phyloP scores from a whole-genome alignment of 306 rosid genomes.

The Purshia tridentata region DNA sequence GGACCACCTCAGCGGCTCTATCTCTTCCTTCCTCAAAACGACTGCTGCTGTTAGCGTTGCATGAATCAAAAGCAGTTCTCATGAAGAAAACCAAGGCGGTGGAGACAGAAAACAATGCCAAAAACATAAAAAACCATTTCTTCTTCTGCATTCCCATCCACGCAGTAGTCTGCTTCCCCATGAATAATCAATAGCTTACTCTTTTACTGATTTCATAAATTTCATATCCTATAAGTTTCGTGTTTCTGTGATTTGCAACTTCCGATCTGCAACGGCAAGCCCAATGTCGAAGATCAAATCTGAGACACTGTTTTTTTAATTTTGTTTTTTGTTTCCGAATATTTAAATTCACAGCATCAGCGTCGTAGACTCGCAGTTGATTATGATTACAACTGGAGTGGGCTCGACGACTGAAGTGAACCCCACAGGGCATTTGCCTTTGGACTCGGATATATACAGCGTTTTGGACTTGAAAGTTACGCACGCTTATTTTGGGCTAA shows the following conservation, averaged over 20 bases:
- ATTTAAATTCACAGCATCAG: background rate
- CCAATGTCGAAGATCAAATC: conserved; percentile 16
- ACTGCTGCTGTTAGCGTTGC: conserved; percentile 19
- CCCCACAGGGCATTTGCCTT: background rate
- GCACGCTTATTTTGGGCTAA: background rate
- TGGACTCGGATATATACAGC: background rate
- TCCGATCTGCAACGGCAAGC: conserved; percentile 14
- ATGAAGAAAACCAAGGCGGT: conserved; percentile 55
- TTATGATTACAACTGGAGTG: background rate
- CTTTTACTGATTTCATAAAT: background rate
- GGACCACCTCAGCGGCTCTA: conserved; percentile 34
- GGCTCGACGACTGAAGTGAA: background rate
- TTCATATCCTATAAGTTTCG: background rate
- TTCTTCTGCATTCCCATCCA: conserved; percentile 58
- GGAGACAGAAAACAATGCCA: conserved; percentile 59
- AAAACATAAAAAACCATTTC: conserved; percentile 49
- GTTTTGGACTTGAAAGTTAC: conserved; percentile 11
- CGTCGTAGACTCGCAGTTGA: background rate
- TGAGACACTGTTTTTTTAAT: background rate
- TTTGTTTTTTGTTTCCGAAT: no score
- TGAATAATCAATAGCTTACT: conserved; percentile 22
- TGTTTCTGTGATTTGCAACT: conserved; percentile 18
- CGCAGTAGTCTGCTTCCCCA: conserved; percentile 47
- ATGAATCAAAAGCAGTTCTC: conserved; percentile 54
- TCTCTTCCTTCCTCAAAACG: conserved; percentile 29